These are phyloP conservation scores for Zelopaecilomyces penicillatus DNA, from an alignment of 2,329 filamentous ascomycete genomes.

Conservation along the genomic window DNA sequence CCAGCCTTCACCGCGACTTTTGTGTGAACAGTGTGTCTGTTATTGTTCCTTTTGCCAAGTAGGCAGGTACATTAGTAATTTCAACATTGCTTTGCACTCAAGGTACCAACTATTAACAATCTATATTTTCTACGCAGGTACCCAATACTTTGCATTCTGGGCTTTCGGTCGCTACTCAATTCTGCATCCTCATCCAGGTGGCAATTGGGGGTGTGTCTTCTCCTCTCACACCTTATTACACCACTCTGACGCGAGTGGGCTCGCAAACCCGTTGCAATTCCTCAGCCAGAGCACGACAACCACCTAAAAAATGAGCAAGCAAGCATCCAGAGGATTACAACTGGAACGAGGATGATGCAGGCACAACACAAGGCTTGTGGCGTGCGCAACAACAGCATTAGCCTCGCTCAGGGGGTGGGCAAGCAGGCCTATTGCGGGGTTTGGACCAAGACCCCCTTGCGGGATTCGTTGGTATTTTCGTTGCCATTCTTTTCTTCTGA, in stretches of 20 bases:
- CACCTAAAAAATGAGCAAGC: no score
- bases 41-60: slow-evolving; percentile 3
- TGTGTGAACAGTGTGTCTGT: no score
- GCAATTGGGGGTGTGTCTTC: neutral
- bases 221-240: slow-evolving; percentile 9
- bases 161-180: neutral
- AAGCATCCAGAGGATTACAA: no score
- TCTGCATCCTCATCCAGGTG: no score
- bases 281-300: neutral
- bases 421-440: neutral
- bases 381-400: slow-evolving; percentile 5
- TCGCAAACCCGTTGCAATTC: neutral
- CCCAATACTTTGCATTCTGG: slow-evolving; percentile 1
- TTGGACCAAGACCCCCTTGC: no score
- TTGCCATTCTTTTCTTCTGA: no score
- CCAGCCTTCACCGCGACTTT: no score
- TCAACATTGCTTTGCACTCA: slow-evolving; percentile 6
- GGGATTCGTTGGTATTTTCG: no score
- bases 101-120: slow-evolving; percentile 1
- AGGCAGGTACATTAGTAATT: slow-evolving; percentile 5
- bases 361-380: neutral
- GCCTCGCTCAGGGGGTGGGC: neutral
- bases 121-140: slow-evolving; percentile 1
- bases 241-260: slow-evolving; percentile 10
- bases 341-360: neutral